A percentile compares a stretch with the other conserved stretches of the same genome.
phyloP scores from a whole-genome alignment of 2,329 filamentous ascomycete genomes.

The Paracoccidioides brasiliensis region DNA sequence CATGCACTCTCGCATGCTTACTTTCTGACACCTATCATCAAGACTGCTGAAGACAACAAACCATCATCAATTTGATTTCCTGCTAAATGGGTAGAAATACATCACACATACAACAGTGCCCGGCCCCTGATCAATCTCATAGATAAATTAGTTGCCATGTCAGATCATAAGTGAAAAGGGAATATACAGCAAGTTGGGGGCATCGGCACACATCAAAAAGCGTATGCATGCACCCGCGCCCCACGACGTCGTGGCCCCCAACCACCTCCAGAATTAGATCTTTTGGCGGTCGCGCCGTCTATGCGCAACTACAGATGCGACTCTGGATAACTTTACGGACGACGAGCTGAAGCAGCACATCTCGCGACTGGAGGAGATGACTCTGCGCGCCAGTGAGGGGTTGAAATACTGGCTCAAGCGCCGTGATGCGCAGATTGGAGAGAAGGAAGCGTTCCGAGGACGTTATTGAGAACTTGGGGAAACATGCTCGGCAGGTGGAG shows the following conservation, averaged over 20 bases:
- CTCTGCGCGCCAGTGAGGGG: conserved; percentile 59
- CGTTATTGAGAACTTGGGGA: conserved; percentile 92
- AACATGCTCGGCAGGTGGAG: conserved; percentile 72
- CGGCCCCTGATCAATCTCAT: no score
- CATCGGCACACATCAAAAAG: no score
- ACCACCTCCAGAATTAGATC: conserved; percentile 61
- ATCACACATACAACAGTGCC: no score
- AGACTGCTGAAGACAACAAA: no score
- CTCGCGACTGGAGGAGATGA: conserved; percentile 52
- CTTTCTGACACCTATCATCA: no score
- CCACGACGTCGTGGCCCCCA: conserved; percentile 39
- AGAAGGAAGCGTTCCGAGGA: conserved; percentile 87
- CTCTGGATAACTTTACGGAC: conserved; percentile 65
- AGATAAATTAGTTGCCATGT: no score
- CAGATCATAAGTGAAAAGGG: no score
- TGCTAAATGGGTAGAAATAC: no score
- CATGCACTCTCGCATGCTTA: no score
- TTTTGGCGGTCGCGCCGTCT: conserved; percentile 62
- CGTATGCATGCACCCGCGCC: conserved; percentile 12
- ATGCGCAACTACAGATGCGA: conserved; percentile 73
- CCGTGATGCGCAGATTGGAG: conserved; percentile 74
- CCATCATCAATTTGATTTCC: no score
- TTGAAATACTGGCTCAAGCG: conserved; percentile 80
- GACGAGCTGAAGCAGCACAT: conserved; percentile 63
- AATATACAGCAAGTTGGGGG: no score